Evolutionary conservation across 148 eudicot species (phyloP), one percentile per base, ranked within the genome.

Genomic region (Diospyros lotus): DNA sequence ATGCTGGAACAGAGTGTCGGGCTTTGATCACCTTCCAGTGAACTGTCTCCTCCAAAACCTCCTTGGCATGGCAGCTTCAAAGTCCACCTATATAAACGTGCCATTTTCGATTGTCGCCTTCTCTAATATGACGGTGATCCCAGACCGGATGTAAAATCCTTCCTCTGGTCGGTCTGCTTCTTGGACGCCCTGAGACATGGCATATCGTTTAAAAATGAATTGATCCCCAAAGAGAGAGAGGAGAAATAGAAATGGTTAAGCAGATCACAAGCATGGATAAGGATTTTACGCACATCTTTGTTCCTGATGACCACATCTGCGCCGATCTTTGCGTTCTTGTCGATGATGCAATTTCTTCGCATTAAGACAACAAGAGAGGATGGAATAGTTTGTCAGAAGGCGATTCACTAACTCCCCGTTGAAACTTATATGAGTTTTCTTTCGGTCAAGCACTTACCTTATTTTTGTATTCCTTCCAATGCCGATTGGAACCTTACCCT

Each of bases 251-350:
- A n/a, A 44, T 28, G 28, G 28, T 28, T 0, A 3, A 43, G 2
- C 9, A 18, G 63, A 9, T 48, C 2, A 14, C 2, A 41, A 55
- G 28, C 17, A 41, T 3, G 15, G 14, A 41, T 5, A 8, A 28
- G 28, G 18, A 63, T 39, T 11, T 59, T 73, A 66, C 97, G 87
- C 82, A 95, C 99, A 76, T 95, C 96, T 82, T 89, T 90, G 81
- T 95, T 95, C 86, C 81, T 76, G 77, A 95, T 95, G 84, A 89
- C 72, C 81, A 95, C 99, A 73, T 93, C 79, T 59, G 85, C 81
- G 58, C 99, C 99, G 42, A 95, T 88, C 85, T 85, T 93, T 13
- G 91, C 97, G 71, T 93, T 95, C 87, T 95, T 95, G 89, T 95
- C 99, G 45, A 95, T 91, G 64, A 95, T 95, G 60, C 98, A 93